These are phyloP conservation scores for Pueraria montana DNA, from an alignment of 306 rosid species.

Conservation along the genomic window DNA sequence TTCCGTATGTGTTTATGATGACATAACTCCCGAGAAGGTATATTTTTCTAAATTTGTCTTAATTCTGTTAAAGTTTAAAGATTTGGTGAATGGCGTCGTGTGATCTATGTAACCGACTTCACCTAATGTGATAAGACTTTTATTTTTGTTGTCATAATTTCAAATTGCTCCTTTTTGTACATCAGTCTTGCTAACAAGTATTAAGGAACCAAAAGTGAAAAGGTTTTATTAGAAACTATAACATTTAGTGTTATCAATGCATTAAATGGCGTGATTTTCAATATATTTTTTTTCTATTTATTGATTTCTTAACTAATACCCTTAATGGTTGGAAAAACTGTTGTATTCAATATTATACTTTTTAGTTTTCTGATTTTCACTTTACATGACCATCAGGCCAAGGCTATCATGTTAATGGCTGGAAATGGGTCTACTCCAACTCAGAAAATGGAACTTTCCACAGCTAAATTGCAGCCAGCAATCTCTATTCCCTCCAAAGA, in stretches of 20 bases:
- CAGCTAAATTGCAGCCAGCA: slow-evolving; percentile 60
- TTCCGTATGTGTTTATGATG: slow-evolving; percentile 80
- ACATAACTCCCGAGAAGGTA: slow-evolving; percentile 89
- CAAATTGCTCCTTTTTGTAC: neutral
- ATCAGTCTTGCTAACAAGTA: neutral
- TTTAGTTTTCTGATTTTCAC: neutral
- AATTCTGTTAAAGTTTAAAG: neutral
- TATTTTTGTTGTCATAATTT: neutral
- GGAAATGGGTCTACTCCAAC: slow-evolving; percentile 63
- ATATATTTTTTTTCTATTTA: neutral
- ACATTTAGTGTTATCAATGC: neutral
- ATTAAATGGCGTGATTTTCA: neutral
- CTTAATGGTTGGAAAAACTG: neutral
- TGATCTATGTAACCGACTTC: neutral
- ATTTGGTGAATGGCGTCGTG: neutral
- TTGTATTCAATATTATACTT: neutral
- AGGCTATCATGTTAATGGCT: slow-evolving; percentile 89
- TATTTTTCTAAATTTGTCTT: neutral
- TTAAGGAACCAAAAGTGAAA: neutral
- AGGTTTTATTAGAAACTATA: neutral
- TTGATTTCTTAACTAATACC: neutral
- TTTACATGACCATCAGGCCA: slow-evolving; percentile 66
- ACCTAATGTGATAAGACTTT: neutral
- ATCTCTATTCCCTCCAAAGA: slow-evolving; percentile 54
- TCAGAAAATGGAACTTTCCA: slow-evolving; percentile 49